Conservation (phyloP, 306 rosid species). For the Cucurbita maxima region DNA sequence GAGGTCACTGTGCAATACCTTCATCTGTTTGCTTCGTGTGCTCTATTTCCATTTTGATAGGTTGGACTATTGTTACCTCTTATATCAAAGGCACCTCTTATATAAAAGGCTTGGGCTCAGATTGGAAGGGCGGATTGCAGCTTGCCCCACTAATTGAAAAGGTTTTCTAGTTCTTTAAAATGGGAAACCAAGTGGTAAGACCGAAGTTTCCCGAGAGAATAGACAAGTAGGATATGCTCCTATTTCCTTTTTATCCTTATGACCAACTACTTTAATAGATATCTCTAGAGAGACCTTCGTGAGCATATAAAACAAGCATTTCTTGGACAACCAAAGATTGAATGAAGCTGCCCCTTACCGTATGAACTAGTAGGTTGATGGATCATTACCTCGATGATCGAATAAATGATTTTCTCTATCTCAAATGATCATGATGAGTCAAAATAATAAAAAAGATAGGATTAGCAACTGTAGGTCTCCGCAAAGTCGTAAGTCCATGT, state of each 20-base stretch:
- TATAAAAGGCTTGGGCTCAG: background rate
- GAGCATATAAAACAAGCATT: background rate
- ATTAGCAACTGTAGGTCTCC: no score
- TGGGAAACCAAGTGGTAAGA: background rate
- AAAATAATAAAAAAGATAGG: no score
- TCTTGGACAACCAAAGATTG: background rate
- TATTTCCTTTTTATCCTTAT: background rate
- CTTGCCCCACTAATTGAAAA: background rate
- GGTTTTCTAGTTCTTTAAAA: background rate
- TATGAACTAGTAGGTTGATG: no score
- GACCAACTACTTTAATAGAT: background rate
- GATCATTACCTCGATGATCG: no score
- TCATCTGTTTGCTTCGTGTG: background rate
- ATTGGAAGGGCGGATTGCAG: background rate
- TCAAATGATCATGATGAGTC: no score
- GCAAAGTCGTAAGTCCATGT: no score
- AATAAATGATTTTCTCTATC: no score
- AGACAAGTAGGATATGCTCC: background rate
- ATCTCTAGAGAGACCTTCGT: background rate
- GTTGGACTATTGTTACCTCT: background rate
- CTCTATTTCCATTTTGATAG: background rate
- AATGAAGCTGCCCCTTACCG: background rate
- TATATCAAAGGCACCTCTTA: background rate
- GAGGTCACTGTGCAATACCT: background rate
- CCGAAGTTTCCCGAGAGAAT: background rate